Conservation (phyloP, 106 monocot genomes). For the Allium cepa region DNA sequence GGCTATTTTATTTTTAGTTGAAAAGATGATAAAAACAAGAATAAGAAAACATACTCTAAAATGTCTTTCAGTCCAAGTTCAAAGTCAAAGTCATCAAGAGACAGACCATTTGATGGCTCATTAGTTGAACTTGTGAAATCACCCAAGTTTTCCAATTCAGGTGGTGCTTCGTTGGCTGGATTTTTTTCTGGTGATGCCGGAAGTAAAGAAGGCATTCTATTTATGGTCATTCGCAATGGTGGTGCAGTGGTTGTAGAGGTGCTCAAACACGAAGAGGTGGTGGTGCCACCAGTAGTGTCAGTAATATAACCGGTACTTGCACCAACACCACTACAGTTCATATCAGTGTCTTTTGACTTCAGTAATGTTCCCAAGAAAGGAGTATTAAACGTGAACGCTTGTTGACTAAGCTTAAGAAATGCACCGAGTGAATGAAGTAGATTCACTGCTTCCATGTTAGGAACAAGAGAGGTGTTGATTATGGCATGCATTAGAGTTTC, state of each 20-base stretch:
- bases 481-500: constrained; percentile 15
- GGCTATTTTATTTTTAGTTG: neutral
- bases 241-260: neutral
- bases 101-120: neutral
- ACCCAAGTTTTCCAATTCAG: neutral
- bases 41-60: neutral
- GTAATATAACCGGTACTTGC: neutral
- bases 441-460: neutral
- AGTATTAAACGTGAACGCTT: neutral
- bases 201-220: neutral
- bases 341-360: neutral
- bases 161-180: neutral
- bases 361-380: neutral
- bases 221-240: neutral
- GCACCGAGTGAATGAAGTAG: neutral
- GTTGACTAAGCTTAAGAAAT: neutral
- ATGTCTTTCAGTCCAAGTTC: neutral
- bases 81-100: neutral
- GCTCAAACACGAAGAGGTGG: too few species aligned
- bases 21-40: neutral
- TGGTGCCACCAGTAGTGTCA: too few species aligned
- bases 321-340: neutral
- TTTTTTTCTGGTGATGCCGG: neutral
- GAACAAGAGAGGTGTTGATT: neutral
- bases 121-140: neutral